Evolutionary conservation across 139 green algal genomes (phyloP).

Genomic region (Chlorella sp.): DNA sequence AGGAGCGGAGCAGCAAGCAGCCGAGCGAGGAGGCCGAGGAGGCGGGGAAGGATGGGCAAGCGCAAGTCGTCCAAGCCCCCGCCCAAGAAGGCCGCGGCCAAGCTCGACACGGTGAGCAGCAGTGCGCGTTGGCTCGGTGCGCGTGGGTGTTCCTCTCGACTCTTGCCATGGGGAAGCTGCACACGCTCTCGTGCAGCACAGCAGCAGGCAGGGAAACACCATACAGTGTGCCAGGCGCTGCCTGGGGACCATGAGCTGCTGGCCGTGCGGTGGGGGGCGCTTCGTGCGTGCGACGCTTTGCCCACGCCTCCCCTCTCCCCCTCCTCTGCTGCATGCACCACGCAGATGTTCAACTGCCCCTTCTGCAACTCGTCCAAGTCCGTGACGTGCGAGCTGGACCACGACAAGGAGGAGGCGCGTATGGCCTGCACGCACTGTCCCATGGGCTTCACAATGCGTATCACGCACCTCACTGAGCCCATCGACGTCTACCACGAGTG

Average conservation of each 20-base stretch:
- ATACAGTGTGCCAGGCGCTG: not conserved
- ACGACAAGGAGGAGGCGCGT: conserved; percentile 28
- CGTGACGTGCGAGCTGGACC: conserved; percentile 31
- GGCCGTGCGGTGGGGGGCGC: not conserved
- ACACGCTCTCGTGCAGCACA: too few species aligned
- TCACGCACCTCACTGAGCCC: conserved; percentile 44
- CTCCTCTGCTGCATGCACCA: not conserved
- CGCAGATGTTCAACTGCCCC: conserved; percentile 44
- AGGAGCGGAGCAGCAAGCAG: too few species aligned
- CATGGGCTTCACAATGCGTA: conserved; percentile 23
- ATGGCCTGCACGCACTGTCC: conserved; percentile 28
- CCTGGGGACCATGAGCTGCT: not conserved
- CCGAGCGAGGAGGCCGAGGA: too few species aligned
- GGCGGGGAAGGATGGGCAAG: conserved; percentile 49
- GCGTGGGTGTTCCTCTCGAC: too few species aligned
- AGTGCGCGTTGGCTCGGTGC: not conserved
- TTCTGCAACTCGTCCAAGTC: conserved; percentile 53
- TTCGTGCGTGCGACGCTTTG: too few species aligned
- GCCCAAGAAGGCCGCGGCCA: conserved; percentile 37
- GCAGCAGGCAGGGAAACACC: too few species aligned
- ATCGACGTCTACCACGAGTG: conserved; percentile 44
- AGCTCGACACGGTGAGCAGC: conserved; percentile 28
- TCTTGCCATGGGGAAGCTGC: too few species aligned
- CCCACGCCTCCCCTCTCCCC: not conserved
- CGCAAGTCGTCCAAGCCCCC: conserved; percentile 42